Evolutionary conservation across 2,329 filamentous ascomycete genomes (phyloP).

Genomic region (Neurospora sp.): DNA sequence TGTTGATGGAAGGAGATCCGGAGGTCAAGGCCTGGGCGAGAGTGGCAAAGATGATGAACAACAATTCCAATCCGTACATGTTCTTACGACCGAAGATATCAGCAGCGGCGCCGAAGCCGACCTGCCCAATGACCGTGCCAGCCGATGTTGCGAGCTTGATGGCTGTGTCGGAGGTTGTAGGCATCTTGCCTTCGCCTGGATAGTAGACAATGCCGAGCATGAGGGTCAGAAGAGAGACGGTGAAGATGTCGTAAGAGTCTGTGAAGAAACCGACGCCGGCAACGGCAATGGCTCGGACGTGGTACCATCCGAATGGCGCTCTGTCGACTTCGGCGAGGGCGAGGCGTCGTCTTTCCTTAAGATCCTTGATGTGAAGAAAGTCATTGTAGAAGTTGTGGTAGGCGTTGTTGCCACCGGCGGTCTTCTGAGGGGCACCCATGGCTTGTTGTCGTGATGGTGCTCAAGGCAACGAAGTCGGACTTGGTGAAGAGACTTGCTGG

Average conservation of each 20-base stretch:
- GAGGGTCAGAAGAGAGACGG: constrained; percentile 60
- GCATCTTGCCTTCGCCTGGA: constrained; percentile 48
- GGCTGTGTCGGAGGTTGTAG: constrained; percentile 60
- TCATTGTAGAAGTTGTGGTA: constrained; percentile 62
- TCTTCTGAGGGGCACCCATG: constrained; percentile 29
- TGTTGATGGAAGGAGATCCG: constrained; percentile 50
- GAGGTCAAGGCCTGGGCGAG: constrained; percentile 61
- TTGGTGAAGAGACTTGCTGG: background rate
- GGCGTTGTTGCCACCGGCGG: constrained; percentile 56
- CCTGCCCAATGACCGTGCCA: constrained; percentile 74
- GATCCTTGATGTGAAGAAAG: constrained; percentile 48
- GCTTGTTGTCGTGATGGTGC: background rate
- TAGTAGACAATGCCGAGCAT: constrained; percentile 77
- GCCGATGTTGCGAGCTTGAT: constrained; percentile 81
- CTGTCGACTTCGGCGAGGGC: constrained; percentile 76
- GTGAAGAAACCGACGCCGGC: constrained; percentile 86
- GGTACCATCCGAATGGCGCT: constrained; percentile 77
- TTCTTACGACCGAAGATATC: constrained; percentile 62
- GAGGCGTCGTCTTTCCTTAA: constrained; percentile 68
- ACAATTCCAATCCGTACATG: constrained; percentile 65
- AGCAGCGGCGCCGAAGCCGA: constrained; percentile 69
- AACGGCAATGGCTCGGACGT: constrained; percentile 66
- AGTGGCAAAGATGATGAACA: constrained; percentile 72
- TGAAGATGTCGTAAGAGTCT: constrained; percentile 63
- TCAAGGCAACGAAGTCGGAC: background rate